Base-by-base conservation (phyloP, 495 filamentous ascomycete species). In the Neurospora sp. region DNA sequence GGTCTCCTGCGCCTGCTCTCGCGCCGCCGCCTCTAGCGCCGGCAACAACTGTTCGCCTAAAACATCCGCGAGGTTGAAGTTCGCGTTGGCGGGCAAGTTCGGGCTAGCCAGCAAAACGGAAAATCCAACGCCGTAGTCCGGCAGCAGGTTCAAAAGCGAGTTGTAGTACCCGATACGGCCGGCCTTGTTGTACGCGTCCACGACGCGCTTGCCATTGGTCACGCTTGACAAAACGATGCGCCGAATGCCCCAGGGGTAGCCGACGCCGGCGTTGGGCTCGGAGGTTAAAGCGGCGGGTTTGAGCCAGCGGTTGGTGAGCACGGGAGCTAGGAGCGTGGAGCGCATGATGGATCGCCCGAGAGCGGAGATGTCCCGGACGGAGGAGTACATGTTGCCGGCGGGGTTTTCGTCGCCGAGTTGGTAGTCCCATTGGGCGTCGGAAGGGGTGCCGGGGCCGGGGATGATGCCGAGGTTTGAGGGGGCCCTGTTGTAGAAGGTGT, bases 181-280 rank as follows among this genome's bases (percentile, higher is more conserved):
- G 39, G 80, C 81, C 76, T 90, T 90, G 48, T 84, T 86, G 78
- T 81, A 83, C 3, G 85, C 84, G 78, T 84, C 82, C 4, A 89
- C 78, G 14, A 88, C 86, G 5, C 85, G 83, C 75, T 84, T 84
- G 42, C 85, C 84, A 73, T 83, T 80, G 27, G 46, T 71, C 6
- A 66, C 14, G 5, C 74, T 77, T 3, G 79, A 42, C 2, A 82
- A 72, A 12, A 75, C 59, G 73, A 83, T 81, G 69, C 82, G 83
- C 5, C 80, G 76, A 39, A 90, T 86, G 40, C 90, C 89, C 88
- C 88, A 91, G 0, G 90, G 89, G 2, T 85, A 84, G 23, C 88
- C 85, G 6, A 90, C 79, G 12, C 83, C 81, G 38, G 83, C 79
- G 20, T 76, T 76, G 0, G 86, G 76, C 41, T 84, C 83, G 4